Base-by-base conservation (phyloP, 108 stramenopile genomes). In the Asterionellopsis glacialis region DNA sequence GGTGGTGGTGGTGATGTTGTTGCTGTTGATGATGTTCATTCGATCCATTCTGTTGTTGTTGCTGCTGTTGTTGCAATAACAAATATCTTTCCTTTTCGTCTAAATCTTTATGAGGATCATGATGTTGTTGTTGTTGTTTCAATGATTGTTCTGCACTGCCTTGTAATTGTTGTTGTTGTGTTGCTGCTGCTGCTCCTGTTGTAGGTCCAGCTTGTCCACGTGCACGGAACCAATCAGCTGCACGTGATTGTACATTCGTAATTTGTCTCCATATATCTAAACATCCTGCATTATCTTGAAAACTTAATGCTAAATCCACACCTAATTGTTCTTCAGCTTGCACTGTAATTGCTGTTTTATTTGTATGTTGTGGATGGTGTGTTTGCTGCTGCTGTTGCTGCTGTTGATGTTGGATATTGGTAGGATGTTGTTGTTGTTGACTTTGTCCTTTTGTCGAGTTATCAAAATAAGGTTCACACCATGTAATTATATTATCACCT, bases 401-500 rank as follows among this genome's bases (percentile, higher is more conserved):
- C 14, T 73, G 66, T 28, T 67, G 61, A 0, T 68, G 28, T 45
- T 62, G 62, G 33, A 33, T 2, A 33, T 33, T 2, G 2, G 33
- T 33, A 2, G 33, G 33, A 33, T 33, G 33, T 33, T 33, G 33
- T 33, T 33, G 33, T 49, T 55, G 41, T 53, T 25, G 11, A 19
- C 9, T 0, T 33, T 33, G 33, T 33, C 33, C 33, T 33, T 11
- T 58, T 21, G 7, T 40, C 15, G 19, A 41, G 26, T 56, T 55
- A n/a, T 41, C 59, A 39, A 63, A 69, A 62, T 75, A 87, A 14
- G 92, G 89, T 63, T 94, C 92, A 63, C 88, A 89, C 92, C 92
- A 94, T 13, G 92, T 94, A 62, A 94, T 90, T 51, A 94, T 94
- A 64, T 94, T 90, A 23, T 90, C 89, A 39, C 92, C 92, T 61